Conservation (phyloP, 768 basidiomycete genomes). For the Mycena indigotica region DNA sequence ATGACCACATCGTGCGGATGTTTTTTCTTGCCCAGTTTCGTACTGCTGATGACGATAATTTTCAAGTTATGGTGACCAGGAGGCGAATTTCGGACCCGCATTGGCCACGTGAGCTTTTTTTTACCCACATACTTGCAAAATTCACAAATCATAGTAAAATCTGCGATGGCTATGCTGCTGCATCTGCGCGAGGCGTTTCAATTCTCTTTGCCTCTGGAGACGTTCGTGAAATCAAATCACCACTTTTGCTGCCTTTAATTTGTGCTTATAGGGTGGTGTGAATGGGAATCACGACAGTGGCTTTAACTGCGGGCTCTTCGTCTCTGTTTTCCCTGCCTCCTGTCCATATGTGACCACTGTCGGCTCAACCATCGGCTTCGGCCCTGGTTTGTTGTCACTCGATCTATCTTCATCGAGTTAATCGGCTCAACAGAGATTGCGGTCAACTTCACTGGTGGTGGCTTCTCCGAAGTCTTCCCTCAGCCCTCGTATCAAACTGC, state of each 20-base stretch:
- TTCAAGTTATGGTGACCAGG: slow-evolving; percentile 8
- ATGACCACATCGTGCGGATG: slow-evolving; percentile 46
- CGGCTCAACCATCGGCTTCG: slow-evolving; percentile 22
- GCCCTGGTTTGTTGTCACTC: slow-evolving; percentile 2
- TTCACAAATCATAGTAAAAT: slow-evolving; percentile 46
- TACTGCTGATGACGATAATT: too few species aligned
- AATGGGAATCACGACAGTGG: slow-evolving; percentile 4
- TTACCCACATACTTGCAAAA: slow-evolving; percentile 43
- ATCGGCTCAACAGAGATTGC: neutral
- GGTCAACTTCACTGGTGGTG: slow-evolving; percentile 22
- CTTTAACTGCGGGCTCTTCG: slow-evolving; percentile 3
- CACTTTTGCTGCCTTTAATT: neutral
- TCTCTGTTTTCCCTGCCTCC: slow-evolving; percentile 15
- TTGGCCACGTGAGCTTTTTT: slow-evolving; percentile 37
- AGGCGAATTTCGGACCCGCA: slow-evolving; percentile 24
- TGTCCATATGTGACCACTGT: slow-evolving; percentile 28
- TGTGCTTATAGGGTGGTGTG: slow-evolving; percentile 9
- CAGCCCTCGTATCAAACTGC: slow-evolving; percentile 41
- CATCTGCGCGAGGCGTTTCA: slow-evolving; percentile 28
- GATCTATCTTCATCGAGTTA: neutral
- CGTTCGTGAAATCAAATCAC: too few species aligned
- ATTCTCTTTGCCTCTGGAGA: slow-evolving; percentile 14
- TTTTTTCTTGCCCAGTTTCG: neutral
- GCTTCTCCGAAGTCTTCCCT: slow-evolving; percentile 17
- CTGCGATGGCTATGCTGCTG: slow-evolving; percentile 44